A percentile compares a stretch with the other conserved stretches of the same genome.
These are phyloP conservation scores for Entophlyctis luteolus DNA, from an alignment of 192 early-diverging fungal genomes.

Conservation along the genomic window DNA sequence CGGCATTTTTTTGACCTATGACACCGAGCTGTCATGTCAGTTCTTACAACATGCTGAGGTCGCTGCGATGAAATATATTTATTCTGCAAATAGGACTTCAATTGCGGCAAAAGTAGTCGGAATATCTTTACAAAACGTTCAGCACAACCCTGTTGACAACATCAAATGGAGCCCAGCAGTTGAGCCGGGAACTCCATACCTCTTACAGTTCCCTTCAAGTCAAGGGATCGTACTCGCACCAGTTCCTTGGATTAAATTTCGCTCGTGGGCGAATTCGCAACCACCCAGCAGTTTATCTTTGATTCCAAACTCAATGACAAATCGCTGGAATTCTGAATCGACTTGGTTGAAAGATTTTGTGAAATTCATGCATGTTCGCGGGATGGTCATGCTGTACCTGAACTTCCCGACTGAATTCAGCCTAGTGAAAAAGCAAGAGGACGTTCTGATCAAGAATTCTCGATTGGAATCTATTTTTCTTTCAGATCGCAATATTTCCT, in stretches of 20 bases:
- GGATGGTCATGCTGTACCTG: constrained; percentile 11
- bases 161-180: background rate
- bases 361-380: constrained; percentile 10
- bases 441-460: background rate
- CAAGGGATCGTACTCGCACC: constrained; percentile 7
- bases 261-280: background rate
- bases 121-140: constrained; percentile 16
- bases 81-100: background rate
- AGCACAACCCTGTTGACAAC: constrained; percentile 8
- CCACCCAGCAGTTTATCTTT: background rate
- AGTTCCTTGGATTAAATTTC: constrained; percentile 5
- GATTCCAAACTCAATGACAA: constrained; percentile 23
- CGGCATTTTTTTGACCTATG: constrained; percentile 27
- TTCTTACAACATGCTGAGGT: constrained; percentile 28
- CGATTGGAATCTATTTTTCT: background rate
- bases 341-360: constrained; percentile 13
- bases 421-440: background rate
- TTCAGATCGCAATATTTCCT: background rate
- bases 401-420: constrained; percentile 7
- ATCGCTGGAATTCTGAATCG: constrained; percentile 1
- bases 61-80: background rate
- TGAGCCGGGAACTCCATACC: background rate
- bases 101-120: background rate
- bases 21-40: constrained; percentile 20
- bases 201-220: constrained; percentile 11